phyloP scores from a whole-genome alignment of 2,329 filamentous ascomycete species.

The Diaporthe caulivora region DNA sequence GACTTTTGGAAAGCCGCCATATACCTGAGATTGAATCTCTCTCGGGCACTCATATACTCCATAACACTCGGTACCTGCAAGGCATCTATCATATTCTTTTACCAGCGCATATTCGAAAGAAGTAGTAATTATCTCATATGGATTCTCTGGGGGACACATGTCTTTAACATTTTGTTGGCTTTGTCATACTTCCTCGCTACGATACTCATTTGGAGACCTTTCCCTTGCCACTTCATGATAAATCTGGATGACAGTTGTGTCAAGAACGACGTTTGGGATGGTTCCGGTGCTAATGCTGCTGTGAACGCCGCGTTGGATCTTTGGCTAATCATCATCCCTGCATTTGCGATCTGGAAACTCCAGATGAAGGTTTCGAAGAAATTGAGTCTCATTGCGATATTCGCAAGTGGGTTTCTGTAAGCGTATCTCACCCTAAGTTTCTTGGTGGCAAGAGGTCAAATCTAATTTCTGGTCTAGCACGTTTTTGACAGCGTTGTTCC shows the following conservation, averaged over 20 bases:
- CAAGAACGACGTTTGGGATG: conserved; percentile 31
- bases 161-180: conserved; percentile 15
- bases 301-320: conserved; percentile 32
- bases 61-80: conserved; percentile 23
- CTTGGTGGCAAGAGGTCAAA: too few species aligned
- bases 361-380: conserved; percentile 31
- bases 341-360: conserved; percentile 25
- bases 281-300: conserved; percentile 30
- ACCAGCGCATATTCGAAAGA: conserved; percentile 35
- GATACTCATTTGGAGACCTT: conserved; percentile 1
- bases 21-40: conserved; percentile 17
- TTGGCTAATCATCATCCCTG: conserved; percentile 30
- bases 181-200: conserved; percentile 22
- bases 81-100: conserved; percentile 32
- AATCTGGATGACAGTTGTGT: background rate
- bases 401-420: conserved; percentile 24
- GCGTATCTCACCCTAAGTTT: too few species aligned
- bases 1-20: conserved; percentile 25
- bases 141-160: conserved; percentile 25
- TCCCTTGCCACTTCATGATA: conserved; percentile 23
- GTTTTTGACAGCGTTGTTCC: background rate
- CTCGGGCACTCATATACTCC: conserved; percentile 8
- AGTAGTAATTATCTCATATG: background rate
- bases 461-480: conserved; percentile 6
- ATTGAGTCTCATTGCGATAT: conserved; percentile 21